These are phyloP conservation scores for Penicillium pulvis DNA, from an alignment of 495 filamentous ascomycete species.

Conservation along the genomic window DNA sequence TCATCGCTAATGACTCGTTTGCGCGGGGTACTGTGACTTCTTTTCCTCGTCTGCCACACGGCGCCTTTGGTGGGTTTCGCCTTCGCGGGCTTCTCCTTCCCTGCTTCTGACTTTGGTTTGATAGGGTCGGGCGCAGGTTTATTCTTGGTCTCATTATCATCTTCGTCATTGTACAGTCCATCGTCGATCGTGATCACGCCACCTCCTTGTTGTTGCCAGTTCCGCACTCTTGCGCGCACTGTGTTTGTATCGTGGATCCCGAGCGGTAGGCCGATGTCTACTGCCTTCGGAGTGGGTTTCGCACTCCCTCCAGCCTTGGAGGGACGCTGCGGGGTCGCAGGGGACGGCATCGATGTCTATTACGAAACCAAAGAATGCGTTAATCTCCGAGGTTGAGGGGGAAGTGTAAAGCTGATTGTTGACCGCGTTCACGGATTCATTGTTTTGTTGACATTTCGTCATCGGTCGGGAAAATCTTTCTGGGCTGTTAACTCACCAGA, in stretches of 20 bases:
- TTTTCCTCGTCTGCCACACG: slow-evolving; percentile 26
- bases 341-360: slow-evolving; percentile 49
- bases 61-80: slow-evolving; percentile 11
- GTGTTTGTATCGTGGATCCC: slow-evolving; percentile 58
- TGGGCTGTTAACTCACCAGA: slow-evolving; percentile 12
- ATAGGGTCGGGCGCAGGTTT: slow-evolving; percentile 30
- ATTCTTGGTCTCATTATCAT: slow-evolving; percentile 29
- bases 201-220: slow-evolving; percentile 74
- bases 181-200: slow-evolving; percentile 55
- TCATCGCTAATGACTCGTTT: slow-evolving; percentile 82
- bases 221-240: slow-evolving; percentile 70
- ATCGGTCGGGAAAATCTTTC: background rate
- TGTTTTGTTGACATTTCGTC: background rate
- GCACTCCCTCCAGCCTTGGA: slow-evolving; percentile 42
- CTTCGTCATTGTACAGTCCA: slow-evolving; percentile 40
- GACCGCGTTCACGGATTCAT: background rate
- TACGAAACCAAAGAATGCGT: slow-evolving; percentile 5
- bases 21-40: slow-evolving; percentile 61
- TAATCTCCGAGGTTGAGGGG: background rate
- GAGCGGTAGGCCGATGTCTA: slow-evolving; percentile 55
- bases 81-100: slow-evolving; percentile 17
- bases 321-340: slow-evolving; percentile 44
- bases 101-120: slow-evolving; percentile 29
- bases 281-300: slow-evolving; percentile 39
- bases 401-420: background rate